Conservation (phyloP, 2,329 filamentous ascomycete species). For the Pseudogymnoascus sp. region DNA sequence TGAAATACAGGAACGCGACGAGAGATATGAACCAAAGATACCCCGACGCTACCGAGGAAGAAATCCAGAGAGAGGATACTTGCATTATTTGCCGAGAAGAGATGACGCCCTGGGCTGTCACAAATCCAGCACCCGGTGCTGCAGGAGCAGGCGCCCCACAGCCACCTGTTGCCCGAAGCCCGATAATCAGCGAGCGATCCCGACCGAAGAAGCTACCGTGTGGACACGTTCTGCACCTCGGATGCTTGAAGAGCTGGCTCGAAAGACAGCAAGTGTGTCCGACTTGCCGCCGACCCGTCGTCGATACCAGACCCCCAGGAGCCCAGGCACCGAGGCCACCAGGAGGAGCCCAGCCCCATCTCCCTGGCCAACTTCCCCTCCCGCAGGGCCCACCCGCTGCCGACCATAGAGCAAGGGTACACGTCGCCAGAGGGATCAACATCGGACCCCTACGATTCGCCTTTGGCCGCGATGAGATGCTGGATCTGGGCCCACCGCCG, state of each 20-base stretch:
- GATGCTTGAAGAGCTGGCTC: constrained; percentile 92
- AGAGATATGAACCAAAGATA: constrained; percentile 88
- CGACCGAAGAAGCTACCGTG: constrained; percentile 94
- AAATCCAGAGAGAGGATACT: constrained; percentile 77
- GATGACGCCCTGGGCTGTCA: constrained; percentile 68
- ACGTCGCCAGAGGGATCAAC: constrained; percentile 52
- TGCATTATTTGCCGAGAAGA: constrained; percentile 97
- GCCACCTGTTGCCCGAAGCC: constrained; percentile 28
- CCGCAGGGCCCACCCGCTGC: constrained; percentile 21
- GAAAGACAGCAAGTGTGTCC: constrained; percentile 96
- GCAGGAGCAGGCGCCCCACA: constrained; percentile 23
- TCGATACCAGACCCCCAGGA: constrained; percentile 36
- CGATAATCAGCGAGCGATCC: constrained; percentile 64
- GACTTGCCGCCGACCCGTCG: constrained; percentile 79
- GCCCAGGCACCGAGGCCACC: constrained; percentile 23
- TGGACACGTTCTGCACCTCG: constrained; percentile 88
- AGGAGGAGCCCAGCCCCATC: constrained; percentile 19
- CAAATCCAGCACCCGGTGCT: constrained; percentile 36
- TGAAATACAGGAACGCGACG: constrained; percentile 85
- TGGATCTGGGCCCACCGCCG: constrained; percentile 45
- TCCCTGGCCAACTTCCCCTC: constrained; percentile 19
- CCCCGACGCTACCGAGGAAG: constrained; percentile 80
- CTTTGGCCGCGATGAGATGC: constrained; percentile 57
- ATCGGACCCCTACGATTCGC: constrained; percentile 68
- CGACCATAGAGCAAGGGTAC: constrained; percentile 31